phyloP scores from a whole-genome alignment of 495 filamentous ascomycete species.

The Podospora anserina region DNA sequence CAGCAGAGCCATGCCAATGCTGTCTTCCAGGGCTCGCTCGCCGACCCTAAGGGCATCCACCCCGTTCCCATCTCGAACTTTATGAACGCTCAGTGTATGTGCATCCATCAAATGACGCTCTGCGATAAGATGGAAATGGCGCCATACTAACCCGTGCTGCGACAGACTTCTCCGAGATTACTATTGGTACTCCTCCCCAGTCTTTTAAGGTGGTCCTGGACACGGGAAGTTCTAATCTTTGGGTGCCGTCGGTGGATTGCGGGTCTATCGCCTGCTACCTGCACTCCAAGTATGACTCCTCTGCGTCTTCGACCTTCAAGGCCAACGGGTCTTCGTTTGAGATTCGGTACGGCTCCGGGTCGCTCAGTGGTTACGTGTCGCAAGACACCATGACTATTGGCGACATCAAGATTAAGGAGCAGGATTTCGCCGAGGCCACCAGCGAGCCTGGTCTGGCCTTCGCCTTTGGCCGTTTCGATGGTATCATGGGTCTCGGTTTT shows the following conservation, averaged over 20 bases:
- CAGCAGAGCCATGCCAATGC: constrained; percentile 60
- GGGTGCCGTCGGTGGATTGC: constrained; percentile 90
- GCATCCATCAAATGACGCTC: neutral
- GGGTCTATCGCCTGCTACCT: constrained; percentile 98
- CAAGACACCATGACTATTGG: constrained; percentile 82
- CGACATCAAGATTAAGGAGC: constrained; percentile 78
- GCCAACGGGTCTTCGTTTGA: constrained; percentile 88
- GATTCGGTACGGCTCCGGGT: constrained; percentile 95
- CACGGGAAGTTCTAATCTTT: constrained; percentile 98
- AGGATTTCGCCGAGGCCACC: constrained; percentile 95
- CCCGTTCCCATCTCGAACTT: constrained; percentile 93
- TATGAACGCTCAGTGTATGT: constrained; percentile 96
- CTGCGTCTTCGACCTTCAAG: constrained; percentile 85
- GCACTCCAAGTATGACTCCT: constrained; percentile 93
- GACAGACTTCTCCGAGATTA: constrained; percentile 93
- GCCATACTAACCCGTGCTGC: neutral
- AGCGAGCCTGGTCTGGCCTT: constrained; percentile 93
- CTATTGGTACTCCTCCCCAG: constrained; percentile 88
- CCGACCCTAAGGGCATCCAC: constrained; percentile 67
- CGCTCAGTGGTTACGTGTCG: constrained; percentile 90
- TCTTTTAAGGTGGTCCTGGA: constrained; percentile 98
- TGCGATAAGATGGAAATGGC: neutral
- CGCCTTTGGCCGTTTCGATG: constrained; percentile 96
- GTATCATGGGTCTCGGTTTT: constrained; percentile 93
- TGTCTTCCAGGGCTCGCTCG: constrained; percentile 71